Percentiles rank a stretch among this genome's conserved stretches.
Conservation (phyloP, 164 flowering plant species). For the Echeveria elegans region DNA sequence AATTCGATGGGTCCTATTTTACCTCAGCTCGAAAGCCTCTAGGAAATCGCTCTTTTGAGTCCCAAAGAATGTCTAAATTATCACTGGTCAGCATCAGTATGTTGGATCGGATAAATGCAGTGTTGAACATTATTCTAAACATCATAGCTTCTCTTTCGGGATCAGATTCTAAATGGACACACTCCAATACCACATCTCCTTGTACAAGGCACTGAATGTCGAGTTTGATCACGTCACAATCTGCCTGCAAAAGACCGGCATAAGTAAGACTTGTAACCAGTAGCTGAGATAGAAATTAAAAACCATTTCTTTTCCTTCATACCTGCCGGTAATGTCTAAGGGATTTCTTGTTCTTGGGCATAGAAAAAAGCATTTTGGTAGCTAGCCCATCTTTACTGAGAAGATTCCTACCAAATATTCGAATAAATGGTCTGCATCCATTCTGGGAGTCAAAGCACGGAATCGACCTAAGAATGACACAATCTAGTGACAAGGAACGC, state of each 20-base stretch:
- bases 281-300: background rate
- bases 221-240: slow-evolving; percentile 35
- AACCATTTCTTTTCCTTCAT: slow-evolving; percentile 10
- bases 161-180: background rate
- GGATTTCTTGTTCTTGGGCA: slow-evolving; percentile 67
- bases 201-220: background rate
- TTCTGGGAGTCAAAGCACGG: slow-evolving; percentile 74
- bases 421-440: slow-evolving; percentile 91
- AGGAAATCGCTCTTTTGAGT: slow-evolving; percentile 80
- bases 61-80: slow-evolving; percentile 94
- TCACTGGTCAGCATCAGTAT: slow-evolving; percentile 81
- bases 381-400: slow-evolving; percentile 60
- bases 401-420: slow-evolving; percentile 80
- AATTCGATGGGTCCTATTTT: slow-evolving; percentile 7
- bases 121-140: slow-evolving; percentile 71
- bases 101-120: slow-evolving; percentile 93
- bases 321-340: slow-evolving; percentile 79
- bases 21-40: slow-evolving; percentile 97
- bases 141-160: background rate
- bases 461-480: slow-evolving; percentile 80
- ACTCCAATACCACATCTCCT: background rate
- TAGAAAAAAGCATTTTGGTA: slow-evolving; percentile 77
- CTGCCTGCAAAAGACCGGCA: slow-evolving; percentile 46
- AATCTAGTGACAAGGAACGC: slow-evolving; percentile 84
- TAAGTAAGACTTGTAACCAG: slow-evolving; percentile 1